Conservation (phyloP, 2,329 filamentous ascomycete species). For the Capronia americana region DNA sequence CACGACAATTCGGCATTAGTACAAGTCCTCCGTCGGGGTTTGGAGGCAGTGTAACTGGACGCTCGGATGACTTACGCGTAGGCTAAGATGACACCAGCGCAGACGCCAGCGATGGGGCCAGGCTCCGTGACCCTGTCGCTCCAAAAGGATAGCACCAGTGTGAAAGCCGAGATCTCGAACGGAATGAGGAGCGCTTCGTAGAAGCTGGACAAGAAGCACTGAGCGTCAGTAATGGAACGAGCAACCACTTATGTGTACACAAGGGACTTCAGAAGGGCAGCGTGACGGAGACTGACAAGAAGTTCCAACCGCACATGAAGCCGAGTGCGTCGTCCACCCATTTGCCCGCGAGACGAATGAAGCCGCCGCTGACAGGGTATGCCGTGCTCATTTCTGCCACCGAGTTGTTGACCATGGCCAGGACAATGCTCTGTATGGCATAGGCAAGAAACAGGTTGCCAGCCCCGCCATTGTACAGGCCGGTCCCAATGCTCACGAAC, state of each 20-base stretch:
- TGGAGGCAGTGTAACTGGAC: neutral
- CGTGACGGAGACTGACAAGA: conserved; percentile 45
- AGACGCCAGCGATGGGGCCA: conserved; percentile 45
- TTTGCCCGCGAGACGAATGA: conserved; percentile 48
- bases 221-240: neutral
- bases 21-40: too few species aligned
- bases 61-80: conserved; percentile 43
- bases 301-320: conserved; percentile 55
- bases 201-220: conserved; percentile 37
- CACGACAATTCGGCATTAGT: conserved; percentile 51
- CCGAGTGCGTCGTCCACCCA: conserved; percentile 55
- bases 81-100: conserved; percentile 46
- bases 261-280: neutral
- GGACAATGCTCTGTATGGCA: conserved; percentile 39
- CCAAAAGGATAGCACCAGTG: conserved; percentile 50
- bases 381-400: conserved; percentile 51
- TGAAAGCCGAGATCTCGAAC: conserved; percentile 52
- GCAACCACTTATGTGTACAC: neutral
- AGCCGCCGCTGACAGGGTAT: conserved; percentile 50
- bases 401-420: conserved; percentile 47
- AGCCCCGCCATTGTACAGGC: conserved; percentile 45
- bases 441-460: conserved; percentile 46
- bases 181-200: conserved; percentile 50
- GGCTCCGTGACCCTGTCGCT: conserved; percentile 43
- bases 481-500: conserved; percentile 46